These are phyloP conservation scores for Candida piceae DNA, from an alignment of 805 yeast species.

Conservation along the genomic window DNA sequence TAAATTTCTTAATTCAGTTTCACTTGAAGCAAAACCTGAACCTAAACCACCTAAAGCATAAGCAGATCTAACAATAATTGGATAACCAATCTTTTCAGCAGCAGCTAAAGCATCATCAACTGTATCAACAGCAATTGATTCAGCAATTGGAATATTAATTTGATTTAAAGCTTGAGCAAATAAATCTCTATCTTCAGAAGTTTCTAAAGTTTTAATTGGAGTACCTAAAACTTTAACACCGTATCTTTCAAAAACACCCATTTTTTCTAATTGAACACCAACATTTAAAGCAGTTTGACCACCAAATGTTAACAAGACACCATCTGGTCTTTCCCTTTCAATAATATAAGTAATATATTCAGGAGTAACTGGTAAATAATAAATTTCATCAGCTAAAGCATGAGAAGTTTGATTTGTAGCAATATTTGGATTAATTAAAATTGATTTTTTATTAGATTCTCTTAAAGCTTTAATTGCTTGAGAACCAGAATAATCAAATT, in stretches of 20 bases:
- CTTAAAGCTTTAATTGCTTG: constrained; percentile 98
- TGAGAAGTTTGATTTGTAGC: constrained; percentile 98
- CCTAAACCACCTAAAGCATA: constrained; percentile 97
- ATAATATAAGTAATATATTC: constrained; percentile 96
- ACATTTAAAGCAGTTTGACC: constrained; percentile 98
- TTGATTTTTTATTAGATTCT: constrained; percentile 96
- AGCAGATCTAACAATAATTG: constrained; percentile 96
- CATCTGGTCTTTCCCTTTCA: constrained; percentile 92
- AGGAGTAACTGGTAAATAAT: constrained; percentile 95
- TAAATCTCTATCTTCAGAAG: constrained; percentile 97
- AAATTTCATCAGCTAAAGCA: constrained; percentile 96
- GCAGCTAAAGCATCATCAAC: constrained; percentile 81
- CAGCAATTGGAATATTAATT: constrained; percentile 93
- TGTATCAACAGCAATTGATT: constrained; percentile 77
- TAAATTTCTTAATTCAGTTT: constrained; percentile 71
- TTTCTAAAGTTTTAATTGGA: constrained; percentile 89
- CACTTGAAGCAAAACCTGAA: constrained; percentile 93
- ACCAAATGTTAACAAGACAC: constrained; percentile 95
- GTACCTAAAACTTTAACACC: constrained; percentile 97
- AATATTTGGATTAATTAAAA: constrained; percentile 93
- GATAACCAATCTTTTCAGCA: constrained; percentile 84
- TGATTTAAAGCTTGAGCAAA: constrained; percentile 94
- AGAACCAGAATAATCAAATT: constrained; percentile 97
- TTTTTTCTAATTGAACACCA: constrained; percentile 76
- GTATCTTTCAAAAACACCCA: constrained; percentile 82